phyloP scores from a whole-genome alignment of 139 green algal genomes.

The Zygnema circumcarinatum region DNA sequence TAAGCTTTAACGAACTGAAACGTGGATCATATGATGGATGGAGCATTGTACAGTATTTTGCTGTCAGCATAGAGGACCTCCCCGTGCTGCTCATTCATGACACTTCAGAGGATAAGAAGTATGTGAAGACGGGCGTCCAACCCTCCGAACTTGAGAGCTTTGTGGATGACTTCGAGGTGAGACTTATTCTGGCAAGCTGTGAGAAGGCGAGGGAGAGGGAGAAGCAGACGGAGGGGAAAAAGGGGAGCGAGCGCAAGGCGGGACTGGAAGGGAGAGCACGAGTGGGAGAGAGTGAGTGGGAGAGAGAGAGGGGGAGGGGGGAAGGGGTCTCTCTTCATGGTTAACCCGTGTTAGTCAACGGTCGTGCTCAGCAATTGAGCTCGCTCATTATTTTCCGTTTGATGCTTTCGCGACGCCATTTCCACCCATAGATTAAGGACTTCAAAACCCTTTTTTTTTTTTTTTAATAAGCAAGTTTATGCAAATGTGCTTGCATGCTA shows the following conservation, averaged over 20 bases:
- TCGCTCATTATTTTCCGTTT: too few species aligned
- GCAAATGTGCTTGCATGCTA: too few species aligned
- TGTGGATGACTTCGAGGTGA: conserved; percentile 34
- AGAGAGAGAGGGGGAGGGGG: neutral
- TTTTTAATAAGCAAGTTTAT: too few species aligned
- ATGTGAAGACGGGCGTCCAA: conserved; percentile 36
- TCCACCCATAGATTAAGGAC: too few species aligned
- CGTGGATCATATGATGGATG: too few species aligned
- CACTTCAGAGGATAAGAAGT: conserved; percentile 36
- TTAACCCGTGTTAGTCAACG: too few species aligned
- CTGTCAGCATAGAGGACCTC: conserved; percentile 11
- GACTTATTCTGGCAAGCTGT: too few species aligned
- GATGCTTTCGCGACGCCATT: too few species aligned
- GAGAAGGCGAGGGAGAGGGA: neutral
- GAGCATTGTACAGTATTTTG: conserved; percentile 46
- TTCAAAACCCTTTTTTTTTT: too few species aligned
- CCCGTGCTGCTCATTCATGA: conserved; percentile 43
- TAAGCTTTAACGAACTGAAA: too few species aligned
- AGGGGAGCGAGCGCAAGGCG: neutral
- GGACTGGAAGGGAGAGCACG: neutral
- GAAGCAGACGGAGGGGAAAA: neutral
- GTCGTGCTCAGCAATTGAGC: too few species aligned
- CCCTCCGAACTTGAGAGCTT: neutral
- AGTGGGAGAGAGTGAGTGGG: neutral
- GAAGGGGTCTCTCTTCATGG: too few species aligned